Evolutionary conservation across 1,284 basidiomycete species (phyloP).

Genomic region (Chondrostereum purpureum): DNA sequence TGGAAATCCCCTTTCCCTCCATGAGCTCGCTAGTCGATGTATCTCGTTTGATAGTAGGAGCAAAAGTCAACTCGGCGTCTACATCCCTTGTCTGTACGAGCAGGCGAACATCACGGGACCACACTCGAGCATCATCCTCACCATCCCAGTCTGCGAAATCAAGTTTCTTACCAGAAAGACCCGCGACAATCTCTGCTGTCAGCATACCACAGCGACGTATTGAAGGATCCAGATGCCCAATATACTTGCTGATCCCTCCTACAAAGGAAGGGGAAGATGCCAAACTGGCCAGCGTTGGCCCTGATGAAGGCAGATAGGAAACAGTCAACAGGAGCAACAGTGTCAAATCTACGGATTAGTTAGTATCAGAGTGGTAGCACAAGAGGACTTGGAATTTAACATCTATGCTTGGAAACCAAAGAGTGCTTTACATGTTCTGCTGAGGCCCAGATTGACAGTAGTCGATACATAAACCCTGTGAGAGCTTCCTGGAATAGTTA

Average conservation of each 20-base stretch:
- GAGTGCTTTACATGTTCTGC: slow-evolving; percentile 69
- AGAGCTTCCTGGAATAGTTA: slow-evolving; percentile 31
- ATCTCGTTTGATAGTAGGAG: slow-evolving; percentile 16
- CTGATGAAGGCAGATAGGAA: slow-evolving; percentile 50
- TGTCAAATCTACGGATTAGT: slow-evolving; percentile 60
- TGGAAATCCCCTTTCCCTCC: neutral
- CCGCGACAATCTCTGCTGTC: slow-evolving; percentile 75
- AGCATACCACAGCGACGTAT: slow-evolving; percentile 93
- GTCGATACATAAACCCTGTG: slow-evolving; percentile 37
- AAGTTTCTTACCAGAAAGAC: slow-evolving; percentile 55
- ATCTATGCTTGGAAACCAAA: slow-evolving; percentile 59
- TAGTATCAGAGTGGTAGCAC: too few species aligned
- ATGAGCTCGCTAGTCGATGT: neutral
- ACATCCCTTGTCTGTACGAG: slow-evolving; percentile 47
- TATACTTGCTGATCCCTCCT: slow-evolving; percentile 67
- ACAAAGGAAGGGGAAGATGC: slow-evolving; percentile 63
- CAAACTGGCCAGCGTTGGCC: slow-evolving; percentile 33
- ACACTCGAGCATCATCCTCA: slow-evolving; percentile 58
- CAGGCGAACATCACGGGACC: slow-evolving; percentile 54
- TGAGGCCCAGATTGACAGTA: slow-evolving; percentile 58
- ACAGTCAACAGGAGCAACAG: slow-evolving; percentile 60
- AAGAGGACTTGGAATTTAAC: too few species aligned
- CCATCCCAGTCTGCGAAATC: slow-evolving; percentile 85
- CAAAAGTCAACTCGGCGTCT: slow-evolving; percentile 30
- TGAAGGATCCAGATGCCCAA: slow-evolving; percentile 70